Base-by-base conservation (phyloP, 2,329 filamentous ascomycete species). In the Hymenoscyphus occultus region DNA sequence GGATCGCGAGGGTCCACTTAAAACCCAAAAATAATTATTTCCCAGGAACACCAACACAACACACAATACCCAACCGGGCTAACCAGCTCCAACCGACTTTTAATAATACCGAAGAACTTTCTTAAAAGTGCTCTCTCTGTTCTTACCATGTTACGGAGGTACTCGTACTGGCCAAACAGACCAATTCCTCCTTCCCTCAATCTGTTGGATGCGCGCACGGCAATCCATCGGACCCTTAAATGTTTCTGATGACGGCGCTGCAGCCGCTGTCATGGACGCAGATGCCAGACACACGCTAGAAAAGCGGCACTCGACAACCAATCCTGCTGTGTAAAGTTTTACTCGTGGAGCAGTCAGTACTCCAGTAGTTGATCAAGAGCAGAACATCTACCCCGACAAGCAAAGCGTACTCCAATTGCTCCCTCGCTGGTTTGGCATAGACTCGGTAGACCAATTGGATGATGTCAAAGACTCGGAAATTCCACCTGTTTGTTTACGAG, bases 181-280 rank as follows among this genome's bases (percentile, higher is more conserved):
- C 14, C 40, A 45, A 48, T 48, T 7, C 16, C 19, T 48, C 45
- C 45, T 48, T 48, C n/a, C 6, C 9, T 22, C n/a, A 19, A 35
- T 19, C 4, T 48, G 45, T 10, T 45, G 14, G 45, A 51, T 28
- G 45, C 45, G 35, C 35, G 45, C 45, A 4, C 35, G 45, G 45
- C n/a, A 51, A 51, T 51, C 45, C 22, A 51, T 19, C 7, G 19
- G 45, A 19, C 22, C 22, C 45, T 19, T 28, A 51, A 51, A 22
- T 51, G 45, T 51, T 51, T 28, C 42, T 51, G 19, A 51, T 51
- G 45, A 51, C 45, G n/a, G 45, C 45, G 19, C 45, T 51, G 45
- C 45, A 51, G 45, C 5, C 10, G 45, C 45, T 51, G 45, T 48
- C 45, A 48, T 19, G n/a, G 13, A 9, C n/a, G 45, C 45, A 51